A percentile compares a stretch with the other conserved stretches of the same genome.
Conservation (phyloP, 768 basidiomycete species). For the Tulasnella sp. region DNA sequence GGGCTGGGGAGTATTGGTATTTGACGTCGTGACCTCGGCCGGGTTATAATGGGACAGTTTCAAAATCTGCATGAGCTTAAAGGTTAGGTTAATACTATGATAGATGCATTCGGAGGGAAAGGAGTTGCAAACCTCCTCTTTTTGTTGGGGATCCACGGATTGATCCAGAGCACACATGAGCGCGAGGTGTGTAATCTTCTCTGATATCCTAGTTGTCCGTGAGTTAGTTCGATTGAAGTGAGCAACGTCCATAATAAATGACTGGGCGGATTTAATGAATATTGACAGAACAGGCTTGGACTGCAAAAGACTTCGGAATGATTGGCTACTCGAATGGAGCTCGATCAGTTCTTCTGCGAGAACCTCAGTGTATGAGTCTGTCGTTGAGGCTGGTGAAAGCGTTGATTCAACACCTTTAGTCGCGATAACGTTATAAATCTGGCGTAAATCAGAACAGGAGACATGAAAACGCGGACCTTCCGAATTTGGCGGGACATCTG, state of each 20-base stretch:
- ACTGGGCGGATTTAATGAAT: conserved; percentile 61
- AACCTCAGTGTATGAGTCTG: conserved; percentile 48
- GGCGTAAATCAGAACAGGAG: background rate
- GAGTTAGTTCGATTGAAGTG: conserved; percentile 42
- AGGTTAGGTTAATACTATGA: background rate
- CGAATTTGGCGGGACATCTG: background rate
- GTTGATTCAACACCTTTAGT: background rate
- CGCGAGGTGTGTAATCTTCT: conserved; percentile 68
- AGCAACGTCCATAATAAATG: conserved; percentile 48
- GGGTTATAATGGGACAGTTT: background rate
- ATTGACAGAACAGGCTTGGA: conserved; percentile 64
- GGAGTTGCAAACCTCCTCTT: conserved; percentile 55
- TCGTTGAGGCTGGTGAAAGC: background rate
- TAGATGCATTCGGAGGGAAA: background rate
- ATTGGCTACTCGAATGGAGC: conserved; percentile 57
- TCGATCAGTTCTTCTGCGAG: conserved; percentile 67
- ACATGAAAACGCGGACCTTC: background rate
- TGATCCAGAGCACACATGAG: conserved; percentile 63
- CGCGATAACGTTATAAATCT: background rate
- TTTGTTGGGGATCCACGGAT: conserved; percentile 58
- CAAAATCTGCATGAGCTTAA: conserved; percentile 14
- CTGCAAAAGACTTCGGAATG: conserved; percentile 69
- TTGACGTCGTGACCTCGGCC: background rate
- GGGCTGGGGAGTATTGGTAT: conserved; percentile 6
- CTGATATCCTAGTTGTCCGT: conserved; percentile 52